Evolutionary conservation across 257 asterid genomes (phyloP).

Genomic region (Solanum lignicaule): DNA sequence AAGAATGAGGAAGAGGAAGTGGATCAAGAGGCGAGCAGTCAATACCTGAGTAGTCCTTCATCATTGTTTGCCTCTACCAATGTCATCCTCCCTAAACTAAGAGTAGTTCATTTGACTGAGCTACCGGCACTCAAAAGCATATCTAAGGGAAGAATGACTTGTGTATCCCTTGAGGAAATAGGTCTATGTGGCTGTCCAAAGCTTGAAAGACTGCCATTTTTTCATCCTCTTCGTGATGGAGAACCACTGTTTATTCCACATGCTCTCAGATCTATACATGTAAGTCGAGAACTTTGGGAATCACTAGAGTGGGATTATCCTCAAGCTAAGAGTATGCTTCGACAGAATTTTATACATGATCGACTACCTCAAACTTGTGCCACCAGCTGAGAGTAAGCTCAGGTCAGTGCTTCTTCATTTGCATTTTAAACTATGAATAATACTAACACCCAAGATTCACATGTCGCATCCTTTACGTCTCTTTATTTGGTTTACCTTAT

Average conservation of each 20-base stretch:
- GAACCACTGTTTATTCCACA: neutral
- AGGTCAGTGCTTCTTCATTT: neutral
- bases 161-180: neutral
- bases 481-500: neutral
- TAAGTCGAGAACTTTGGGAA: neutral
- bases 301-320: neutral
- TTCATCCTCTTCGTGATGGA: neutral
- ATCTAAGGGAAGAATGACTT: neutral
- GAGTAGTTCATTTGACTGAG: neutral
- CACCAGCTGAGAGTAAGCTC: neutral
- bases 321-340: neutral
- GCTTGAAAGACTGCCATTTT: neutral
- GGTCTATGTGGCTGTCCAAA: neutral
- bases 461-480: neutral
- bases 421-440: neutral
- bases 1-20: neutral
- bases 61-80: neutral
- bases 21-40: neutral
- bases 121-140: neutral
- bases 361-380: neutral
- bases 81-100: neutral
- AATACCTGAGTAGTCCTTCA: neutral
- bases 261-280: neutral
- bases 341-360: neutral
- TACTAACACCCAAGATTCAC: neutral